Evolutionary conservation across 1,284 basidiomycete species (phyloP).

Genomic region (Volvariella surrecta): DNA sequence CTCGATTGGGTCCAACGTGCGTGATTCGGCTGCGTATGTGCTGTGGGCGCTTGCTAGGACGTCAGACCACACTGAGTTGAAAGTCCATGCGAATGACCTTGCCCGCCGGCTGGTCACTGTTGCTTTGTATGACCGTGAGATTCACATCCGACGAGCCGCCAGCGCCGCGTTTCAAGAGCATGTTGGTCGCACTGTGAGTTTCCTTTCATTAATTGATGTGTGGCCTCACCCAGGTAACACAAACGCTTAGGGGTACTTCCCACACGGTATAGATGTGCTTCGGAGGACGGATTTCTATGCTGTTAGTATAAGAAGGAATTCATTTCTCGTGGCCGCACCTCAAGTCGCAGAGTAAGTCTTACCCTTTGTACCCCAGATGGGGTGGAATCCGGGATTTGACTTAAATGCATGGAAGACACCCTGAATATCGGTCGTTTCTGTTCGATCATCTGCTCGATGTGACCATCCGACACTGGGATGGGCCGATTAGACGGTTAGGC

Average conservation of each 20-base stretch:
- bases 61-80: slow-evolving; percentile 51
- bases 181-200: slow-evolving; percentile 83
- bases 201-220: slow-evolving; percentile 5
- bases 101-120: slow-evolving; percentile 71
- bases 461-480: slow-evolving; percentile 88
- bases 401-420: slow-evolving; percentile 34
- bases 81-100: slow-evolving; percentile 55
- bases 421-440: slow-evolving; percentile 65
- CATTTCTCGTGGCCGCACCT: slow-evolving; percentile 79
- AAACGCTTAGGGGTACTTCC: slow-evolving; percentile 65
- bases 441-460: slow-evolving; percentile 71
- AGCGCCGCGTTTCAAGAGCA: slow-evolving; percentile 98
- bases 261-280: slow-evolving; percentile 91
- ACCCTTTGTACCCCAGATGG: slow-evolving; percentile 5
- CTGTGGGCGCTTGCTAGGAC: slow-evolving; percentile 91
- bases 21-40: slow-evolving; percentile 93
- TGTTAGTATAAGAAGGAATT: slow-evolving; percentile 78
- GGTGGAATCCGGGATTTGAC: slow-evolving; percentile 4
- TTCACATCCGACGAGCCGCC: slow-evolving; percentile 92
- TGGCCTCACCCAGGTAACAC: slow-evolving; percentile 1
- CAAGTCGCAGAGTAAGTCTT: slow-evolving; percentile 73
- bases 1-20: slow-evolving; percentile 89
- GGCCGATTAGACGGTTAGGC: slow-evolving; percentile 72
- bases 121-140: slow-evolving; percentile 87
- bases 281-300: slow-evolving; percentile 93